Conservation (phyloP, 495 filamentous ascomycete species). For the Talaromyces stipitatus region DNA sequence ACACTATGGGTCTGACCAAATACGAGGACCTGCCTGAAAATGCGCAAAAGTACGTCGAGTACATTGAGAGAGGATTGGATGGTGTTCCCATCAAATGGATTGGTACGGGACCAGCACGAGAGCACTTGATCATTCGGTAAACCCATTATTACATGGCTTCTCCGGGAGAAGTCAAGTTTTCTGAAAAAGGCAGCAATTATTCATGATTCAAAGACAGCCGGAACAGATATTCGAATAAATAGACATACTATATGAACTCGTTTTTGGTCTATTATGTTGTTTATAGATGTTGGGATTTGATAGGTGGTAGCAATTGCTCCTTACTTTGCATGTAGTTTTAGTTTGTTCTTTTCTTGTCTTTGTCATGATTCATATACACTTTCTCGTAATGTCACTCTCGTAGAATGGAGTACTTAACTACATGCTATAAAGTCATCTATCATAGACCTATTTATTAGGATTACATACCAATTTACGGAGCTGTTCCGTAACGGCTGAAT, state of each 20-base stretch:
- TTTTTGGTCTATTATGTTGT: neutral
- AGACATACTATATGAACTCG: neutral
- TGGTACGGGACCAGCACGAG: conserved; percentile 68
- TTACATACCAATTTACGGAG: neutral
- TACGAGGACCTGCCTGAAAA: conserved; percentile 67
- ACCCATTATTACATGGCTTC: neutral
- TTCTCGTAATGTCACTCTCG: neutral
- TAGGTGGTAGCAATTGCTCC: neutral
- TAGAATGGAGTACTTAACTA: too few species aligned
- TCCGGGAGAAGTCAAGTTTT: neutral
- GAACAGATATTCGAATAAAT: neutral
- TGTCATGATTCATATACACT: neutral
- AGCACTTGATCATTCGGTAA: conserved; percentile 56
- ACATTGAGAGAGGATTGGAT: conserved; percentile 63
- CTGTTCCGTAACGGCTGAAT: neutral
- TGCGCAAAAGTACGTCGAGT: conserved; percentile 67
- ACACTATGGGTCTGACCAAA: conserved; percentile 52
- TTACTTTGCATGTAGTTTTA: neutral
- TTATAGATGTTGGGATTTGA: neutral
- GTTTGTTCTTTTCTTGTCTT: neutral
- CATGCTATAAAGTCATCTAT: too few species aligned
- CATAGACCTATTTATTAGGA: neutral
- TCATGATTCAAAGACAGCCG: neutral
- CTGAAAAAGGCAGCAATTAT: neutral
- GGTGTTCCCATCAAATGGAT: conserved; percentile 69